Base-by-base conservation (phyloP, 2,329 filamentous ascomycete genomes). In the Penicillium sp. region DNA sequence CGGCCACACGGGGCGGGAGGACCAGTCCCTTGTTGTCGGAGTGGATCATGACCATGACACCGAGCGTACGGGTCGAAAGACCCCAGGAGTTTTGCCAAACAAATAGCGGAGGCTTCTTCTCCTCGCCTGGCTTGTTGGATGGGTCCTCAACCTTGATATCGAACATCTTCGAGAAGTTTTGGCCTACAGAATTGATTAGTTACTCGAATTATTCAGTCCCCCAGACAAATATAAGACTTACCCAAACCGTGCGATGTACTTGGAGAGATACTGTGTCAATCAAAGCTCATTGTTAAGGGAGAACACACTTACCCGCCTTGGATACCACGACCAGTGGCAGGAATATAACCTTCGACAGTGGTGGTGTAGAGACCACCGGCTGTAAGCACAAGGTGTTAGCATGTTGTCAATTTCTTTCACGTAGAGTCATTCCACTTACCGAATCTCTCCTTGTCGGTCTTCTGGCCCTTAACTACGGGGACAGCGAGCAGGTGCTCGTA, bases 51-150 rank as follows among this genome's bases (percentile, higher is more conserved):
- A 97, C 90, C 93, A 97, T 97, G 73, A 97, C 92, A 79, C 94
- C 95, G 63, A 99, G 96, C 53, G 93, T 91, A 72, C 94, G 91
- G 51, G 94, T 99, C 1, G 93, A 97, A 57, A 99, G 85, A 77
- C 94, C 94, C 94, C 94, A 99, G 13, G 92, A 97, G 81, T 99
- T 99, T 75, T 99, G 94, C 92, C 93, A 97, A 53, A 97, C 92
- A 70, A 93, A 80, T 52, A 97, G 79, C 68, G 91, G 87, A 64
- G 87, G 83, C 62, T 90, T 89, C 77, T 90, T 89, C 74, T 94
- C 86, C 74, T 94, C 86, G 45, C 84, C 87, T 43, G 82, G 80
- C 69, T 87, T 87, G 47, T 82, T 83, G 56, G 82, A 65, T 21
- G 94, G 94, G 70, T 99, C 92, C 75, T 99, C 93, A 26, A 99